Evolutionary conservation across 805 yeast species (phyloP).

Genomic region (Wickerhamia fluorescens): DNA sequence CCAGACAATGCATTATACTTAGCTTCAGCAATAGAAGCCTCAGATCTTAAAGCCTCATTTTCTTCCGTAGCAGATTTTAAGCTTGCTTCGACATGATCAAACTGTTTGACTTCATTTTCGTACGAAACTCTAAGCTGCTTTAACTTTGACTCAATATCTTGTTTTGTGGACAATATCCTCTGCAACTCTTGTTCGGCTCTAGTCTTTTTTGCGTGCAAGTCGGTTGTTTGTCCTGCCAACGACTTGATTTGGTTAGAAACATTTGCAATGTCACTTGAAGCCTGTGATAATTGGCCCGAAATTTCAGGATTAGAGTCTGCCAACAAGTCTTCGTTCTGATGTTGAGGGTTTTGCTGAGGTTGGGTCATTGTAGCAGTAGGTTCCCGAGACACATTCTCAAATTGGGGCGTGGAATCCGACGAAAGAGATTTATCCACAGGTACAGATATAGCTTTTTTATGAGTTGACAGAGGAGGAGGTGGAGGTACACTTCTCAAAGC

Average conservation of each 20-base stretch:
- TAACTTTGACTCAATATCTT: slow-evolving; percentile 68
- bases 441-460: slow-evolving; percentile 11
- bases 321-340: slow-evolving; percentile 40
- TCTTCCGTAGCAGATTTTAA: slow-evolving; percentile 58
- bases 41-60: slow-evolving; percentile 61
- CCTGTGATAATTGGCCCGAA: slow-evolving; percentile 63
- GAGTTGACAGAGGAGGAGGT: slow-evolving; percentile 33
- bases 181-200: slow-evolving; percentile 73
- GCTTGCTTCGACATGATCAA: slow-evolving; percentile 60
- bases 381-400: too few species aligned
- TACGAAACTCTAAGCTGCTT: slow-evolving; percentile 59
- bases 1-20: slow-evolving; percentile 63
- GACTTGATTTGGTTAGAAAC: slow-evolving; percentile 79
- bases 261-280: slow-evolving; percentile 82
- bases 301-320: slow-evolving; percentile 48
- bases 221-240: slow-evolving; percentile 65
- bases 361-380: not conserved
- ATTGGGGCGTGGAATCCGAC: not conserved
- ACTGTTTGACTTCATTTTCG: slow-evolving; percentile 72
- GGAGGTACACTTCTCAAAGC: slow-evolving; percentile 45
- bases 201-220: slow-evolving; percentile 59
- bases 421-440: slow-evolving; percentile 11
- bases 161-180: slow-evolving; percentile 58
- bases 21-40: slow-evolving; percentile 72
- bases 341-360: slow-evolving; percentile 2